A percentile compares a stretch with the other conserved stretches of the same genome.
Evolutionary conservation across 768 basidiomycete species (phyloP).

Genomic region (Trametes cingulata): DNA sequence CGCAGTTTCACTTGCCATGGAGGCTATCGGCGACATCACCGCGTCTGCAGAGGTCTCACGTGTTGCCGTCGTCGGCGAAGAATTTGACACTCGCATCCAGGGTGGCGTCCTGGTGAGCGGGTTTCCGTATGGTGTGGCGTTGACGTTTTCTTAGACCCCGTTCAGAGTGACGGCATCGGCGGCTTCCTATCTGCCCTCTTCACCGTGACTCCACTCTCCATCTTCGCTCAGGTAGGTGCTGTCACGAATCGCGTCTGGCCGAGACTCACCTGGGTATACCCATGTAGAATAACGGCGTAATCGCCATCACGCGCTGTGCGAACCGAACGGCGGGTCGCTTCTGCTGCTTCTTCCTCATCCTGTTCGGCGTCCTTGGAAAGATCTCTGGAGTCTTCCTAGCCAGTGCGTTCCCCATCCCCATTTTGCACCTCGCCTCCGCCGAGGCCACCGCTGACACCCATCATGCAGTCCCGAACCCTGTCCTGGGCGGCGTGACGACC

Average conservation of each 20-base stretch:
- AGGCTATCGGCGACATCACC: slow-evolving; percentile 84
- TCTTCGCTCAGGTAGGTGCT: slow-evolving; percentile 60
- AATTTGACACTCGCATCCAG: slow-evolving; percentile 82
- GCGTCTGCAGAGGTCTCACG: slow-evolving; percentile 82
- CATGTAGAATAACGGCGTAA: slow-evolving; percentile 73
- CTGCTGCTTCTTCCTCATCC: slow-evolving; percentile 78
- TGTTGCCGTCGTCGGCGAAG: slow-evolving; percentile 66
- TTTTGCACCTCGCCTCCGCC: background rate
- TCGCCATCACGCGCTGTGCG: slow-evolving; percentile 83
- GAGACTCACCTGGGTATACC: background rate
- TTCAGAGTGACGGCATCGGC: slow-evolving; percentile 73
- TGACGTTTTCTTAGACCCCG: background rate
- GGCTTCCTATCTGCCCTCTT: slow-evolving; percentile 80
- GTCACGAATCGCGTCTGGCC: background rate
- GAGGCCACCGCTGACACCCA: background rate
- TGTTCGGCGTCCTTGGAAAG: slow-evolving; percentile 81
- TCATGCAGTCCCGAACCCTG: slow-evolving; percentile 65
- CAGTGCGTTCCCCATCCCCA: slow-evolving; percentile 39
- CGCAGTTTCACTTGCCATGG: slow-evolving; percentile 75
- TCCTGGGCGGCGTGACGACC: slow-evolving; percentile 84
- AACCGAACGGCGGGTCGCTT: slow-evolving; percentile 76
- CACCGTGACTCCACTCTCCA: slow-evolving; percentile 78
- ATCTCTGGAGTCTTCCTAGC: slow-evolving; percentile 82
- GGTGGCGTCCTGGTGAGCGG: slow-evolving; percentile 68
- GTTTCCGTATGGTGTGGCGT: background rate